Evolutionary conservation across 2,329 filamentous ascomycete genomes (phyloP).

Genomic region (Trichoderma sp.): DNA sequence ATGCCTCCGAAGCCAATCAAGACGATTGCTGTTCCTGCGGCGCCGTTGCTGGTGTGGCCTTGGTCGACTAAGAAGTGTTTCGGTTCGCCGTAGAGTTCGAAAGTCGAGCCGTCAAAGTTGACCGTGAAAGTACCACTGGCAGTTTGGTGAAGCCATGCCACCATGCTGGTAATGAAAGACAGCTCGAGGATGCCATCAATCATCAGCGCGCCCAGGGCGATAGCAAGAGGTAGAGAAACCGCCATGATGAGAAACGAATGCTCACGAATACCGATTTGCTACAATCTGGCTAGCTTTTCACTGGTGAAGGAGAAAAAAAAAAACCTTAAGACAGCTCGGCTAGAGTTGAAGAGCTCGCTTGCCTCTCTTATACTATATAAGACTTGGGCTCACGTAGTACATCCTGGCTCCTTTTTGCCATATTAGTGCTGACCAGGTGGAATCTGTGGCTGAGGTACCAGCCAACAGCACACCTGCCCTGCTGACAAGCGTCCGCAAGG

Average conservation of each 20-base stretch:
- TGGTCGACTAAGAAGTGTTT: conserved; percentile 33
- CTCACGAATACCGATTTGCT: not conserved
- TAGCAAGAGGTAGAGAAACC: conserved; percentile 25
- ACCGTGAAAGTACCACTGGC: conserved; percentile 32
- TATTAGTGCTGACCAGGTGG: conserved; percentile 23
- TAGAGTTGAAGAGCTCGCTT: not conserved
- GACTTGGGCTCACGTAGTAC: not conserved
- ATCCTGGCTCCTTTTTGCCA: not conserved
- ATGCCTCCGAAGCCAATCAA: conserved; percentile 34
- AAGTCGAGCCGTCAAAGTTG: conserved; percentile 21
- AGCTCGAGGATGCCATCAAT: conserved; percentile 34
- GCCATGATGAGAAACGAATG: conserved; percentile 6
- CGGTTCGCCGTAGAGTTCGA: conserved; percentile 30
- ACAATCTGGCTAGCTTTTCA: not conserved
- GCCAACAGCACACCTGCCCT: conserved; percentile 1
- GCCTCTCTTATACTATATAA: not conserved
- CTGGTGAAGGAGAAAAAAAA: not conserved
- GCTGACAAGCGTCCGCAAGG: conserved; percentile 16
- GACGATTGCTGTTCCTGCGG: conserved; percentile 34
- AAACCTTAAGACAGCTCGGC: not conserved
- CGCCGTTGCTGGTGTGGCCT: conserved; percentile 36
- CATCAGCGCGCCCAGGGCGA: conserved; percentile 34
- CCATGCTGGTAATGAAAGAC: conserved; percentile 34
- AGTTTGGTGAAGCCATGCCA: conserved; percentile 33
- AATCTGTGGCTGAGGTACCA: conserved; percentile 4